Evolutionary conservation across 805 yeast species (phyloP), one percentile per base, ranked within the genome.

Genomic region (Kluyveromyces wickerhamii): DNA sequence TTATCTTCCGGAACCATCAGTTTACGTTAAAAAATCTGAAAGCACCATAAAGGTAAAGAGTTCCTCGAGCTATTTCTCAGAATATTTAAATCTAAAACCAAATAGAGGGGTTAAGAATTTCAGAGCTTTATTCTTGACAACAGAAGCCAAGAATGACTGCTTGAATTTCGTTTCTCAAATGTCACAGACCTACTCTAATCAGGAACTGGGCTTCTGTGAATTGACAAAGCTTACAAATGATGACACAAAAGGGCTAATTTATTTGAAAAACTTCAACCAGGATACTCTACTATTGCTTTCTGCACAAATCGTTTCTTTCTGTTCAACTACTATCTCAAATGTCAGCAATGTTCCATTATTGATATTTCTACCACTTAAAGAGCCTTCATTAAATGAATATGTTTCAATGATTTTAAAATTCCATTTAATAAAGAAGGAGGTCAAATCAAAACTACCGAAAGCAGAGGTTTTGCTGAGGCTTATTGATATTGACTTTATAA

Each of bases 81-180:
- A 74, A 64, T 45, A 58, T 66, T 49, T 82, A 45, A 71, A 73
- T 38, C 64, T 81, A 32, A 67, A 69, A 28, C 84, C 89, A 0
- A 45, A 69, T 6, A 51, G 54, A 16, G 69, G 67, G 1, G 54
- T 60, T 1, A 78, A 79, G 41, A 61, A 71, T 38, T 70, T 78
- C 39, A 71, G 70, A 36, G 54, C 75, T 6, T 41, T 80, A 7
- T 47, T 78, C 39, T 47, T 82, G 1, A 49, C 61, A 0, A 47
- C 63, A 4, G 41, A 51, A 2, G 39, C 38, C n/a, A 43, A 44
- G 18, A 47, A 45, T 4, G 61, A 54, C 32, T 54, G 60, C 35
- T 32, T 36, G 10, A 36, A 46, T 2, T 57, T 57, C 39, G 50
- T 51, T 2, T 52, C 61, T 8, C 49, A 50, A 7, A 39, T 57